Evolutionary conservation across 2,329 filamentous ascomycete species (phyloP).

Genomic region (Aspergillus proliferans): DNA sequence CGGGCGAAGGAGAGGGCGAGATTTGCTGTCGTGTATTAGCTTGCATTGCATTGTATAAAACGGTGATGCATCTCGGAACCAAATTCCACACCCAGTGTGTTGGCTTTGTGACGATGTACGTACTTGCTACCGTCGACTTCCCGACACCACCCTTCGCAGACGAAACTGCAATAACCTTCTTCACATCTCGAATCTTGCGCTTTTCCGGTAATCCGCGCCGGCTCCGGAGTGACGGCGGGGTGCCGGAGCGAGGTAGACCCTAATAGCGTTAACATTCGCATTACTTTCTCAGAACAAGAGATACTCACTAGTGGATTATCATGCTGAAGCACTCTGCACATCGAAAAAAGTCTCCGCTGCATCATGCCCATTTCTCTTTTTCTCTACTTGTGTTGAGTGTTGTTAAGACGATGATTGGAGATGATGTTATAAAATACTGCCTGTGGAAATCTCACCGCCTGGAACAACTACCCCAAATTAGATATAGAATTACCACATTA

Average conservation of each 20-base stretch:
- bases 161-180: conserved; percentile 91
- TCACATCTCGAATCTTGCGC: conserved; percentile 73
- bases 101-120: conserved; percentile 11
- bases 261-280: conserved; percentile 31
- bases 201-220: conserved; percentile 76
- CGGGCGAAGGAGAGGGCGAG: conserved; percentile 80
- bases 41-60: not conserved
- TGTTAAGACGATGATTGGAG: not conserved
- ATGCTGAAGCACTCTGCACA: conserved; percentile 54
- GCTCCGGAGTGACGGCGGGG: conserved; percentile 60
- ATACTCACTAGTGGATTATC: conserved; percentile 76
- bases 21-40: conserved; percentile 49
- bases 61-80: not conserved
- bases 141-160: conserved; percentile 98
- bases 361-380: conserved; percentile 13
- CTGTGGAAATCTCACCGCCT: conserved; percentile 15
- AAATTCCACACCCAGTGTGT: no score
- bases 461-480: not conserved
- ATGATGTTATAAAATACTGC: conserved; percentile 10
- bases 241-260: conserved; percentile 77
- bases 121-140: conserved; percentile 86
- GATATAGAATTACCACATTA: not conserved
- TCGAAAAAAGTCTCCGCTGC: conserved; percentile 51
- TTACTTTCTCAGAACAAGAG: not conserved
- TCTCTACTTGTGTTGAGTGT: not conserved